These are phyloP conservation scores for Fusarium setosum DNA, from an alignment of 2,329 filamentous ascomycete genomes.

Conservation along the genomic window DNA sequence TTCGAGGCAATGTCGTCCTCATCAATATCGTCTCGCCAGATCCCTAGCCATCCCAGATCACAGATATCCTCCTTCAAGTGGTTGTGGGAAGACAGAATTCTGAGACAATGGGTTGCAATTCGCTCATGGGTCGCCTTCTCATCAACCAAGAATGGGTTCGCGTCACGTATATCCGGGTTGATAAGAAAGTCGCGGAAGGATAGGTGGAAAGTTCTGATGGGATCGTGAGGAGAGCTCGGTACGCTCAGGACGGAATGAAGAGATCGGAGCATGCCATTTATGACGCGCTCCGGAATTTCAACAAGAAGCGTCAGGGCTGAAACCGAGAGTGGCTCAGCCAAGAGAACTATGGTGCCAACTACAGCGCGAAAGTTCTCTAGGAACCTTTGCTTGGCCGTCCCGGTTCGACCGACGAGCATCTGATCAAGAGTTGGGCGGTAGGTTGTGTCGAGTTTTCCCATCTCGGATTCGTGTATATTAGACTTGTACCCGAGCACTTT, in stretches of 20 bases:
- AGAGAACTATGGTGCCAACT: conserved; percentile 40
- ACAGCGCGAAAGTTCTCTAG: conserved; percentile 36
- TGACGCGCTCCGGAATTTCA: not conserved
- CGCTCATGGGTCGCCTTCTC: conserved; percentile 45
- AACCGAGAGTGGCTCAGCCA: conserved; percentile 33
- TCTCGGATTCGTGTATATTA: conserved; percentile 4
- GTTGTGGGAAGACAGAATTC: not conserved
- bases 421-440: conserved; percentile 31
- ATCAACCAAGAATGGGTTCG: conserved; percentile 52
- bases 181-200: conserved; percentile 54
- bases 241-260: conserved; percentile 29
- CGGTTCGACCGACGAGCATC: not conserved
- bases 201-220: conserved; percentile 23
- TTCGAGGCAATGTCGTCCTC: not conserved
- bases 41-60: not conserved
- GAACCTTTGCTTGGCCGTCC: conserved; percentile 1
- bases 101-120: conserved; percentile 38
- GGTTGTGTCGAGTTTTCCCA: conserved; percentile 28
- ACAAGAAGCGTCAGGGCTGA: conserved; percentile 27
- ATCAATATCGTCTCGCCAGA: not conserved
- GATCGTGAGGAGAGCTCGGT: not conserved
- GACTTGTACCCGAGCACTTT: conserved; percentile 36
- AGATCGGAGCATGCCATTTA: conserved; percentile 31
- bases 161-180: conserved; percentile 38
- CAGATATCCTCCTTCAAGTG: conserved; percentile 10